phyloP scores from a whole-genome alignment of 805 yeast genomes.

The Candida hungchunana region DNA sequence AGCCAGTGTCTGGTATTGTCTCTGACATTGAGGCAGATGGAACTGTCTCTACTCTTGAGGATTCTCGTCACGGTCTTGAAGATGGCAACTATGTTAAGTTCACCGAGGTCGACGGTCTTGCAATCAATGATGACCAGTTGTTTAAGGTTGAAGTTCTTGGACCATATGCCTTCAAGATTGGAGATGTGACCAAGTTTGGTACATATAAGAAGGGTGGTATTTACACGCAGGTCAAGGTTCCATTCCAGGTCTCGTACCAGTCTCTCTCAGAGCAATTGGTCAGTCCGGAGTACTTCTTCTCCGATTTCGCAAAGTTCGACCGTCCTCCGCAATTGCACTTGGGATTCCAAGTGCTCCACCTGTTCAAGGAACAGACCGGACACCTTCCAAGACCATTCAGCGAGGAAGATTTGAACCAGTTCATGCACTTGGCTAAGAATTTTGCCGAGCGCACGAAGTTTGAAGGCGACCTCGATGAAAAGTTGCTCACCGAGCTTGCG shows the following conservation, averaged over 20 bases:
- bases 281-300: slow-evolving; percentile 72
- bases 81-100: slow-evolving; percentile 90
- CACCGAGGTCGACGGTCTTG: slow-evolving; percentile 79
- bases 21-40: slow-evolving; percentile 87
- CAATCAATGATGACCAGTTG: slow-evolving; percentile 68
- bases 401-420: slow-evolving; percentile 67
- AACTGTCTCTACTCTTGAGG: slow-evolving; percentile 90
- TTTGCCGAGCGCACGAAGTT: slow-evolving; percentile 53
- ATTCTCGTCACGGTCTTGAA: slow-evolving; percentile 87
- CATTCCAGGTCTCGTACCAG: slow-evolving; percentile 58
- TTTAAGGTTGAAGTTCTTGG: slow-evolving; percentile 82
- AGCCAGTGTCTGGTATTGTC: slow-evolving; percentile 80
- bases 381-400: slow-evolving; percentile 73
- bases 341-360: slow-evolving; percentile 86
- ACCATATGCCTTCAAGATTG: slow-evolving; percentile 87
- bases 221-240: slow-evolving; percentile 89
- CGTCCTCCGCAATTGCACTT: slow-evolving; percentile 87
- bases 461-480: slow-evolving; percentile 60
- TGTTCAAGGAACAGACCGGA: slow-evolving; percentile 58
- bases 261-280: slow-evolving; percentile 58
- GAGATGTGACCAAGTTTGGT: slow-evolving; percentile 51
- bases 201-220: slow-evolving; percentile 78
- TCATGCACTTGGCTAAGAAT: slow-evolving; percentile 54
- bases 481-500: slow-evolving; percentile 66
- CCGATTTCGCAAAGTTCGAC: slow-evolving; percentile 94